A percentile compares a stretch with the other conserved stretches of the same genome.
Conservation (phyloP, 176 grass and related monocot species). For the Carex myosuroides region DNA sequence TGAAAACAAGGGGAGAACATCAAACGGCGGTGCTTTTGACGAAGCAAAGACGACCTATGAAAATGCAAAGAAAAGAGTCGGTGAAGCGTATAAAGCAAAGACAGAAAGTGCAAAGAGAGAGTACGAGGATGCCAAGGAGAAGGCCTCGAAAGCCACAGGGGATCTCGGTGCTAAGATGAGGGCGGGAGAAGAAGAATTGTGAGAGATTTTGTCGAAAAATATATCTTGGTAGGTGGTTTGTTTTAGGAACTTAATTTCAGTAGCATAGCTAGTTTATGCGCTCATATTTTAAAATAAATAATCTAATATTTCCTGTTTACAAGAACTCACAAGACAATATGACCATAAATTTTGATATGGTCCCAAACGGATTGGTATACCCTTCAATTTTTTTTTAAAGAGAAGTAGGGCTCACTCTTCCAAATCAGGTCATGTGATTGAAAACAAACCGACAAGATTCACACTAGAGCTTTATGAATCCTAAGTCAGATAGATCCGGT, state of each 20-base stretch:
- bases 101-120: not conserved
- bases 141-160: constrained; percentile 11
- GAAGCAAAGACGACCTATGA: constrained; percentile 17
- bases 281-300: not conserved
- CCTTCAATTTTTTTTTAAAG: no score
- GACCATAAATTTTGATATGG: not conserved
- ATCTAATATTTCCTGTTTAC: not conserved
- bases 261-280: not conserved
- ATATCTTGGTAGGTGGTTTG: not conserved
- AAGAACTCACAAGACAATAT: not conserved
- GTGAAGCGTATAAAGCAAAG: constrained; percentile 21
- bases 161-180: constrained; percentile 20
- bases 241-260: not conserved
- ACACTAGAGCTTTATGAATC: no score
- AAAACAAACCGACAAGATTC: no score
- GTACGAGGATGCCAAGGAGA: constrained; percentile 36
- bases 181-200: not conserved
- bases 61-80: constrained; percentile 12
- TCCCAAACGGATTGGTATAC: no score
- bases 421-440: no score
- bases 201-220: not conserved
- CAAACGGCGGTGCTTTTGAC: not conserved
- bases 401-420: no score
- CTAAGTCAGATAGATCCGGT: no score
- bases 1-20: not conserved